Percentiles rank a stretch among this genome's conserved stretches.
Evolutionary conservation across 164 flowering plant species (phyloP).

Genomic region (Chloranthus sessilifolius): DNA sequence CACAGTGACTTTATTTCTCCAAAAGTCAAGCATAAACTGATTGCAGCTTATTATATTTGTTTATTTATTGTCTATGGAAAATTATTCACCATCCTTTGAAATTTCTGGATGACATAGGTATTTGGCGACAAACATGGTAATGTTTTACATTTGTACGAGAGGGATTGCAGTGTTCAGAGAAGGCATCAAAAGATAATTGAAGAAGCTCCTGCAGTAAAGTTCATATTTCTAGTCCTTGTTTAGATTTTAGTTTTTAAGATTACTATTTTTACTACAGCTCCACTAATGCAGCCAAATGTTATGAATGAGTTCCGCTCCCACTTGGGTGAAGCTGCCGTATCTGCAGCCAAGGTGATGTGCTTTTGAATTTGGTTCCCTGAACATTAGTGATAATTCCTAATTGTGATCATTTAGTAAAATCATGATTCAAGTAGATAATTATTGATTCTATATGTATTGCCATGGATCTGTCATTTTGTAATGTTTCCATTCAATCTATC

Average conservation of each 20-base stretch:
- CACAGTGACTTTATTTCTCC: no score
- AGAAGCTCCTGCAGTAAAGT: conserved; percentile 97
- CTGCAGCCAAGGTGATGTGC: conserved; percentile 88
- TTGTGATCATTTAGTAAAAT: conserved; percentile 1
- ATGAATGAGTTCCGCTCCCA: conserved; percentile 59
- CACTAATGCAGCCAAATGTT: conserved; percentile 80
- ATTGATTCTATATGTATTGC: no score
- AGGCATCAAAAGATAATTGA: conserved; percentile 99
- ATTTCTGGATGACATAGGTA: conserved; percentile 39
- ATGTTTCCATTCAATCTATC: no score
- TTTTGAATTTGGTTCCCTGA: background rate
- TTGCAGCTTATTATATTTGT: no score
- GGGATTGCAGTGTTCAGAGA: conserved; percentile 99
- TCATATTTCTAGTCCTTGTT: conserved; percentile 12
- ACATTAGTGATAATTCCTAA: no score
- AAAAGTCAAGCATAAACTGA: no score
- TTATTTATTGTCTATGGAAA: no score
- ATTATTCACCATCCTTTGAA: no score
- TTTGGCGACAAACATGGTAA: conserved; percentile 96
- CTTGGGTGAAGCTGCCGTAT: conserved; percentile 93
- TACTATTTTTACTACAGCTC: conserved; percentile 16
- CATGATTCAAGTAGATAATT: background rate
- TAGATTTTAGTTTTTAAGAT: conserved; percentile 10
- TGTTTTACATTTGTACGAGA: conserved; percentile 74
- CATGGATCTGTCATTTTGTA: no score